Conservation (phyloP, 768 basidiomycete species). For the Clitopilus hobsonii region DNA sequence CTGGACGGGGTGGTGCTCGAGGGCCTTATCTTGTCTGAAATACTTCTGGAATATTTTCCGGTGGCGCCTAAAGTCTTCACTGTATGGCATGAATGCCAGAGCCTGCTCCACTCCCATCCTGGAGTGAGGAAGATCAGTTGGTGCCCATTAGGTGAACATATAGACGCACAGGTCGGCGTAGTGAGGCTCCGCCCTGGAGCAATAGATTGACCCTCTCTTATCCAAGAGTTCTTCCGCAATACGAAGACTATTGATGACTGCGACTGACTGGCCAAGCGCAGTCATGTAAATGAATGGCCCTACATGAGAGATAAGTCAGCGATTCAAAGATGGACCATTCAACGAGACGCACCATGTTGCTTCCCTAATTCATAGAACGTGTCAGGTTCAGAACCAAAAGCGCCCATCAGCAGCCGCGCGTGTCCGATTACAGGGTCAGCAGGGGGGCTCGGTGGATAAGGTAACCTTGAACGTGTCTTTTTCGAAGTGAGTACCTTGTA, state of each 20-base stretch:
- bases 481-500: neutral
- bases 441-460: neutral
- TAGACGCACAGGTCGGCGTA: constrained; percentile 13
- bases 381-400: too few species aligned
- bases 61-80: neutral
- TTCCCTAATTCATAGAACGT: neutral
- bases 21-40: neutral
- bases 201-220: constrained; percentile 20
- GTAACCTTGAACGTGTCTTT: neutral
- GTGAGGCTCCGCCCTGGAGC: constrained; percentile 14
- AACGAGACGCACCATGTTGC: neutral
- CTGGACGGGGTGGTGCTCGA: neutral
- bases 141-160: neutral
- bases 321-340: neutral
- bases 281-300: neutral
- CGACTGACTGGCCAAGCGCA: neutral
- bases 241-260: constrained; percentile 6
- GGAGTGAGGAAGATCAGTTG: neutral
- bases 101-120: neutral
- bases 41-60: neutral
- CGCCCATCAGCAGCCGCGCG: neutral
- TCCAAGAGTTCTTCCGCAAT: constrained; percentile 24
- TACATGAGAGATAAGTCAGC: neutral
- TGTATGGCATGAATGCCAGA: neutral
- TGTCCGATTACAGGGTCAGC: neutral